Evolutionary conservation across 495 filamentous ascomycete species (phyloP).

Genomic region (Tetracladium marchalianum): DNA sequence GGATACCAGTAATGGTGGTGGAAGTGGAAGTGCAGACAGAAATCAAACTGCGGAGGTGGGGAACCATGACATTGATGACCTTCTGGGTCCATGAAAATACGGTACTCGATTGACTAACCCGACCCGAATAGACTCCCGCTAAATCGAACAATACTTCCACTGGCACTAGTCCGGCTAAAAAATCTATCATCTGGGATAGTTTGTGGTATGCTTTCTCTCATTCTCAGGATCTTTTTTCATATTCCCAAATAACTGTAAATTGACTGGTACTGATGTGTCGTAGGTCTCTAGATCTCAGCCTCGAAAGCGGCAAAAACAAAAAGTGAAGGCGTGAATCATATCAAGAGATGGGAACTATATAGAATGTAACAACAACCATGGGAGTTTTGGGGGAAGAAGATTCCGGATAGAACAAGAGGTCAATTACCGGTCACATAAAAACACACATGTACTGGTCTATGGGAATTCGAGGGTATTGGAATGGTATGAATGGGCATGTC

Average conservation of each 20-base stretch:
- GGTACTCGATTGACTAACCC: slow-evolving; percentile 5
- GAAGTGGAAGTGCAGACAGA: slow-evolving; percentile 8
- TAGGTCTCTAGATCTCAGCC: slow-evolving; percentile 26
- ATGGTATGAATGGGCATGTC: too few species aligned
- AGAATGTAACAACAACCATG: too few species aligned
- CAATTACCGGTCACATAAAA: too few species aligned
- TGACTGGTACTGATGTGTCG: too few species aligned
- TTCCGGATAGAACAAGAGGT: too few species aligned
- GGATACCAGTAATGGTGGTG: slow-evolving; percentile 6
- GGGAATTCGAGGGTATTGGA: too few species aligned
- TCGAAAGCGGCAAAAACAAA: slow-evolving; percentile 21
- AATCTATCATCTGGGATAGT: slow-evolving; percentile 41
- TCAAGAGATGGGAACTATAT: neutral
- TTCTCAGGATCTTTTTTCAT: too few species aligned
- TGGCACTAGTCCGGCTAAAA: slow-evolving; percentile 24
- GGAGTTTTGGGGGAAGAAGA: too few species aligned
- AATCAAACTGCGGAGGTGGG: slow-evolving; percentile 23
- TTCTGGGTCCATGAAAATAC: slow-evolving; percentile 22
- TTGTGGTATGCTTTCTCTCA: slow-evolving; percentile 29
- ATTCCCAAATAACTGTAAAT: too few species aligned
- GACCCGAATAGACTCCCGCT: slow-evolving; percentile 4
- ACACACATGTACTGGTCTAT: too few species aligned
- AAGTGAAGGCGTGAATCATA: slow-evolving; percentile 7
- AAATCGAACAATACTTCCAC: slow-evolving; percentile 9
- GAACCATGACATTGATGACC: slow-evolving; percentile 20